Conservation (phyloP, 2,329 filamentous ascomycete species). For the Mycogone perniciosa region DNA sequence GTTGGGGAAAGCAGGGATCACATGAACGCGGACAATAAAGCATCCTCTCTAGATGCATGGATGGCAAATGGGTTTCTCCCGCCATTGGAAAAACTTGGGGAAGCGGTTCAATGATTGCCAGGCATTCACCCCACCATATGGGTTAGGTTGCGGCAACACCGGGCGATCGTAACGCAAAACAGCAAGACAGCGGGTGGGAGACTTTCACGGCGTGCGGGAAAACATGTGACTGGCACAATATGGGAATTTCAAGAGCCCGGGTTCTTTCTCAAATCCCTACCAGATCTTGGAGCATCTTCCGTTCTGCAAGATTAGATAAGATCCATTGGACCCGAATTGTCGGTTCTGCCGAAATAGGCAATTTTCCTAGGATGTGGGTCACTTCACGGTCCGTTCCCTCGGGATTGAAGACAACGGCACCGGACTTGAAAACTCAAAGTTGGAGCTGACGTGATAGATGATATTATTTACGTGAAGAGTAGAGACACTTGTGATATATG, state of each 20-base stretch:
- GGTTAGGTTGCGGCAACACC: not conserved
- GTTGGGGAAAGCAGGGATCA: too few relatives aligned
- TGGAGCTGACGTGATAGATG: too few relatives aligned
- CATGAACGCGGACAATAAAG: too few relatives aligned
- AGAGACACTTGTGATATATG: too few relatives aligned
- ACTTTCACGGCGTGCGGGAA: too few relatives aligned
- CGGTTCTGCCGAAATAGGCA: constrained; percentile 12
- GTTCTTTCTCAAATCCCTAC: too few relatives aligned
- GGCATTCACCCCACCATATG: not conserved
- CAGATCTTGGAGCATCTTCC: not conserved
- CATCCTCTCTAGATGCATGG: too few relatives aligned
- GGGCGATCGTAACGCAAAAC: not conserved
- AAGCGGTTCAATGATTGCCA: not conserved
- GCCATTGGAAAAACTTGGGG: too few relatives aligned
- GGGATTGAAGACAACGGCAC: not conserved
- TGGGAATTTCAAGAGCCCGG: too few relatives aligned
- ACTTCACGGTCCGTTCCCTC: constrained; percentile 2
- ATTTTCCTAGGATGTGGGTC: constrained; percentile 9
- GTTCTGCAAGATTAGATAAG: constrained; percentile 6
- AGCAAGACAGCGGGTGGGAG: not conserved
- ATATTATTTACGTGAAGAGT: too few relatives aligned
- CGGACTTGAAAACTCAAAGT: not conserved
- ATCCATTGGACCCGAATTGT: constrained; percentile 5
- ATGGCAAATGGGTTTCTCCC: too few relatives aligned
- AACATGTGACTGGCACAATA: too few relatives aligned